Percentiles rank a stretch among this genome's conserved stretches.
Evolutionary conservation across 331 rosid genomes (phyloP).

Genomic region (Telfairia occidentalis): DNA sequence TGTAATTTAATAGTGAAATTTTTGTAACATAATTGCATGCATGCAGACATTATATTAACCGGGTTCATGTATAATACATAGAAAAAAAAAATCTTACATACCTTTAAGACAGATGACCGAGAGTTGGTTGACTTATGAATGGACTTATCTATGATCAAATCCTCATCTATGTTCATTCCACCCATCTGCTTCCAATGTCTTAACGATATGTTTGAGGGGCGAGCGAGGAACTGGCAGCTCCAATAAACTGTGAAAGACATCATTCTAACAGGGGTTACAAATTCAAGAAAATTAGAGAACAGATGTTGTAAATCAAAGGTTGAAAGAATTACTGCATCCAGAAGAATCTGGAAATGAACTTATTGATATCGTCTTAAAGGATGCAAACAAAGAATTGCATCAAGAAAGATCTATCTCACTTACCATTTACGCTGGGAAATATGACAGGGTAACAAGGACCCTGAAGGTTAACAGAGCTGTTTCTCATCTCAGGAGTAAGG

Average conservation of each 20-base stretch:
- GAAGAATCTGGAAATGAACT: neutral
- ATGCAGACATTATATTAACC: neutral
- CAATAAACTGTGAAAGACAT: conserved; percentile 56
- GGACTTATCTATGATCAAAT: conserved; percentile 74
- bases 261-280: neutral
- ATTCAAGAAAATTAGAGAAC: neutral
- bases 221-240: conserved; percentile 96
- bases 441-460: conserved; percentile 98
- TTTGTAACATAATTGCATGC: neutral
- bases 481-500: conserved; percentile 89
- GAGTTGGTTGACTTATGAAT: conserved; percentile 83
- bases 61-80: neutral
- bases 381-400: neutral
- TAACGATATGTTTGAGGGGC: conserved; percentile 67
- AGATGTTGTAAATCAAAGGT: neutral
- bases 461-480: conserved; percentile 87
- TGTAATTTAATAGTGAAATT: neutral
- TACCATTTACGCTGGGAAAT: conserved; percentile 95
- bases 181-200: conserved; percentile 97
- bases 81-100: neutral
- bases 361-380: neutral
- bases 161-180: conserved; percentile 71
- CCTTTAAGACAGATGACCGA: conserved; percentile 87
- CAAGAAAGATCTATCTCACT: conserved; percentile 5
- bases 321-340: neutral